Base-by-base conservation (phyloP, 2,329 filamentous ascomycete genomes). In the Claviceps sp. region DNA sequence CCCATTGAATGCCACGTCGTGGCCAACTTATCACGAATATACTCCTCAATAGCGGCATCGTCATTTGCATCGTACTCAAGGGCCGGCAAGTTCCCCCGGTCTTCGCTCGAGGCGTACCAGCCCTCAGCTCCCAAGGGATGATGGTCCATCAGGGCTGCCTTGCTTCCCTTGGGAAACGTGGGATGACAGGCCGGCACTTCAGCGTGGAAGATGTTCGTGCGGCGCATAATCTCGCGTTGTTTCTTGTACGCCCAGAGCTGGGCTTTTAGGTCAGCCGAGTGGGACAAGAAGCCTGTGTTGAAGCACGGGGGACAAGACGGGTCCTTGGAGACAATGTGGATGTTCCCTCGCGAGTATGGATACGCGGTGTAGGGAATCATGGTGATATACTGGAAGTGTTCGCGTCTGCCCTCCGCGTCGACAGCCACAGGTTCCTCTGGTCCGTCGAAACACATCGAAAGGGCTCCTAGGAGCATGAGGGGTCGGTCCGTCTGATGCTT, bases 171-270 rank as follows among this genome's bases (percentile, higher is more conserved):
- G 1, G 66, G 59, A 58, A 76, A 77, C 13, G 62, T 62, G 0
- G 74, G 74, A 51, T 75, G 72, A 1, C 64, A 59, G 3, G 60
- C 50, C 4, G 65, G 60, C 2, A 70, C 43, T 61, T 77, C 70
- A 59, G 76, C 69, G 52, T 69, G 58, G 63, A 75, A 82, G 53
- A 72, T 68, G 2, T 70, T 63, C 59, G 78, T 75, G 14, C 79
- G 75, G 2, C 81, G 74, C 22, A 72, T 67, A 50, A 84, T 73
- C 62, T 83, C 80, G 2, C 81, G 77, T 41, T 73, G 71, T 56
- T 75, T 76, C 65, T 85, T 85, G 68, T 85, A 85, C 1, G 69
- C 73, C 79, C 80, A 84, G 11, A 81, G 57, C 13, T 78, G 73
- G 58, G 73, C 78, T 61, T 76, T 76, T 30, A 82, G 36, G 59